phyloP scores from a whole-genome alignment of 805 yeast genomes.

The Martiniozyma abietophila region DNA sequence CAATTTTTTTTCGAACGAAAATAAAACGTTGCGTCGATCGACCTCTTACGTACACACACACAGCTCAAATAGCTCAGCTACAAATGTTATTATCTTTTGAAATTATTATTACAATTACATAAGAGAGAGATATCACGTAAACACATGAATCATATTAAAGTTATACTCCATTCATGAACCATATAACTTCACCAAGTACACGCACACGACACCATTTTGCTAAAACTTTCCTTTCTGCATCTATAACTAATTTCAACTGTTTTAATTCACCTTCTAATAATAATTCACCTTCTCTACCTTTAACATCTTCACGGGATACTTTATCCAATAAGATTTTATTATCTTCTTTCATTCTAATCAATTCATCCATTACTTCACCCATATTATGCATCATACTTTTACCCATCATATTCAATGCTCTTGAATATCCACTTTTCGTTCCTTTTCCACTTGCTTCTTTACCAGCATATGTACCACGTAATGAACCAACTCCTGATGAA shows the following conservation, averaged over 20 bases:
- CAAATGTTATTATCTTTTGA: neutral
- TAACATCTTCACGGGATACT: conserved; percentile 83
- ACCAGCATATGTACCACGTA: conserved; percentile 3
- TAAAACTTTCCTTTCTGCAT: conserved; percentile 43
- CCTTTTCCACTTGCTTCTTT: conserved; percentile 1
- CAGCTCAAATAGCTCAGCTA: conserved; percentile 6
- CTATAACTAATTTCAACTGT: conserved; percentile 54
- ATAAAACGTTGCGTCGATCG: too few species aligned
- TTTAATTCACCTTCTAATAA: conserved; percentile 66
- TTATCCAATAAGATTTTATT: conserved; percentile 65
- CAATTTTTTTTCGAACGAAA: too few species aligned
- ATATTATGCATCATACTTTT: conserved; percentile 42
- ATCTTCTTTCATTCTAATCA: conserved; percentile 46
- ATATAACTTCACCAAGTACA: conserved; percentile 48
- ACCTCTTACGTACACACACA: too few species aligned
- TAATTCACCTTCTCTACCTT: conserved; percentile 68
- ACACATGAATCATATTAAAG: too few species aligned
- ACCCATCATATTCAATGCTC: conserved; percentile 28
- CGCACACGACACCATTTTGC: conserved; percentile 49
- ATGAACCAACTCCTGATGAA: conserved; percentile 21
- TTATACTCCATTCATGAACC: conserved; percentile 21
- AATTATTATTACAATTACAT: too few species aligned
- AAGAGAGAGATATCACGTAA: too few species aligned
- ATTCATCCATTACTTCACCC: conserved; percentile 39
- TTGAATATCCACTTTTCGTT: conserved; percentile 14